These are phyloP conservation scores for Sporisorium iseilematis-ciliati DNA, from an alignment of 1,284 basidiomycete species.

Conservation along the genomic window DNA sequence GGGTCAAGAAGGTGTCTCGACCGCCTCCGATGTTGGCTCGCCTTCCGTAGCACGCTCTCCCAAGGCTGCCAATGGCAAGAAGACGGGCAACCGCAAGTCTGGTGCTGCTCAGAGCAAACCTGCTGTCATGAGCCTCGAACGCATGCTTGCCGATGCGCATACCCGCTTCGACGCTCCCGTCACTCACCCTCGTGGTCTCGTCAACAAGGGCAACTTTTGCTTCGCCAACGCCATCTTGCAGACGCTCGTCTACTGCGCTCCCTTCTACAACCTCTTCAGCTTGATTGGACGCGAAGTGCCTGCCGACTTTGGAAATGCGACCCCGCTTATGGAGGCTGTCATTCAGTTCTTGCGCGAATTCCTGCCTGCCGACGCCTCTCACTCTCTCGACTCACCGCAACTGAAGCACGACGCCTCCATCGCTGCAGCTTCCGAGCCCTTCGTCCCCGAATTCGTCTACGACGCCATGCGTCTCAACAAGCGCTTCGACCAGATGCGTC, in stretches of 20 bases:
- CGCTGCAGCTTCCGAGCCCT: slow-evolving; percentile 73
- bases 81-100: slow-evolving; percentile 33
- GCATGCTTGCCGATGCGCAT: slow-evolving; percentile 49
- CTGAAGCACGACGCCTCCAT: slow-evolving; percentile 19
- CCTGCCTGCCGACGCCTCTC: slow-evolving; percentile 52
- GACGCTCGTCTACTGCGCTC: slow-evolving; percentile 86
- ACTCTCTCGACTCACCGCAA: slow-evolving; percentile 25
- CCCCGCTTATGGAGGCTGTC: slow-evolving; percentile 84
- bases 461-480: slow-evolving; percentile 96
- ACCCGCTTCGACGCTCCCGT: slow-evolving; percentile 69
- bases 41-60: slow-evolving; percentile 34
- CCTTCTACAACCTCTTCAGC: slow-evolving; percentile 84
- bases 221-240: slow-evolving; percentile 96
- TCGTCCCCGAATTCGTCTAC: slow-evolving; percentile 90
- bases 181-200: slow-evolving; percentile 82
- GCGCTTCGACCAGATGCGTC: slow-evolving; percentile 91
- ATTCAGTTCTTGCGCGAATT: slow-evolving; percentile 87
- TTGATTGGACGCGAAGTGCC: slow-evolving; percentile 76
- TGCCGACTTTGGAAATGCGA: slow-evolving; percentile 73
- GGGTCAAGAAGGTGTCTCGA: slow-evolving; percentile 14
- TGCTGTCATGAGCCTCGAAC: slow-evolving; percentile 43
- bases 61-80: slow-evolving; percentile 28
- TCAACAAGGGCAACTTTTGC: slow-evolving; percentile 97
- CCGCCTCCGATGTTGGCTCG: slow-evolving; percentile 25
- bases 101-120: slow-evolving; percentile 14